Base-by-base conservation (phyloP, 345 rosid genomes). In the Arabis hirsuta region DNA sequence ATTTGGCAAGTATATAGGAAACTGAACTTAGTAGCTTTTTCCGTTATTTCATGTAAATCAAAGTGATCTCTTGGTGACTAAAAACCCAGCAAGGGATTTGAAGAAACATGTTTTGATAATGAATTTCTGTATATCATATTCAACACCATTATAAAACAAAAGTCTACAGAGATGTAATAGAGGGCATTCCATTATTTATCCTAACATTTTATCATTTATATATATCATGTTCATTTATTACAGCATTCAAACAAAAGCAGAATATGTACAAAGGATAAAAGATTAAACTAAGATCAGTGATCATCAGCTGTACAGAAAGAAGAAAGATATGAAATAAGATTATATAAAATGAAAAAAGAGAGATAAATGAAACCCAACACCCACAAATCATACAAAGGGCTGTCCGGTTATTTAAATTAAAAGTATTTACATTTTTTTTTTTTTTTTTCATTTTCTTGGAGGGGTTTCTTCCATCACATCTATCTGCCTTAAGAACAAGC, bases 391-490 rank as follows among this genome's bases (percentile, higher is more conserved):
- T 61, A 38, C 13, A 46, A 68, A 57, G 73, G 79, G 50, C 20
- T 45, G 44, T 53, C 77, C 9, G 60, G 77, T 73, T 73, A 6
- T 61, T 52, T 34, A 9, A 51, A 42, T 52, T 19, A 8, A 42
- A 61, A 73, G 39, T 57, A 73, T 65, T 50, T 73, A 65, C 78
- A 73, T 65, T 62, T 69, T 45, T 55, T 13, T 39, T n/a, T 38
- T 55, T 73, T 62, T 31, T 22, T 22, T 22, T 22, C 24, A 22
- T 22, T 22, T 10, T 31, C 38, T 27, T 0, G 9, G 52, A 44
- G 47, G 27, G 70, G 79, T 68, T 79, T 81, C 90, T 90, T 88
- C 97, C 96, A 83, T 87, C 97, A 89, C 73, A 73, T 90, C 94
- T 71, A 68, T 85, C 87, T 82, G 88, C 87, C 78, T 62, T 71